Evolutionary conservation across 2,329 filamentous ascomycete genomes (phyloP), one percentile per base, ranked within the genome.

Genomic region (Zopfia rhizophila): DNA sequence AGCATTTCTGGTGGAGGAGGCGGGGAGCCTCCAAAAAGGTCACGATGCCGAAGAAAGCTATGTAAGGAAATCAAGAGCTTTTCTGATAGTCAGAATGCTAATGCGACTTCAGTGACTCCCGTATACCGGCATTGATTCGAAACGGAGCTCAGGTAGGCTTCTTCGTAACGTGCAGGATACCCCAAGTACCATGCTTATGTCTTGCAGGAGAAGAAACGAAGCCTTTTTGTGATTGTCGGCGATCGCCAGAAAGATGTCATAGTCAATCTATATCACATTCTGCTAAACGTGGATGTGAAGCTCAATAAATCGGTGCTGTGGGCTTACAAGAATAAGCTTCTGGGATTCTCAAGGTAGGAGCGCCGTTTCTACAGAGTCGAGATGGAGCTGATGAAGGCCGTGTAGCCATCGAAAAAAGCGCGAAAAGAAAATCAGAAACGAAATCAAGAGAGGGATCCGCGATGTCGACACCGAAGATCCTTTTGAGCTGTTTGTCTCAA

Each of bases 301-400:
- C 86, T 96, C 72, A 95, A 94, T 78, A 97, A 97, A 74, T 94
- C 90, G 10, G 91, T 99, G 3, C 79, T 99, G 8, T 99, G 94
- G 94, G 93, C 94, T 14, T 99, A 99, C 79, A 97, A 97, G 81
- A 96, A 95, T 72, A 94, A 99, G 74, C 82, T 99, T 8, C 79
- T 99, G 22, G 92, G 91, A 37, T 97, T 97, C 71, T 95, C 91
- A 22, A 91, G 82, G 82, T 83, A 60, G 39, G 60, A 38, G 19
- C 11, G 23, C 4, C 10, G 22, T 18, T 18, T 16, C 23, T 17
- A 14, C 6, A 23, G 12, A n/a, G n/a, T n/a, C n/a, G n/a, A 38
- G 28, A 36, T n/a, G 17, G 17, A 62, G 42, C 25, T 32, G 28
- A 43, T 14, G 21, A 12, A 46, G n/a, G 50, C 40, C 13, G 29